Base-by-base conservation (phyloP, 2,329 filamentous ascomycete genomes). In the Pezicula carpinea region DNA sequence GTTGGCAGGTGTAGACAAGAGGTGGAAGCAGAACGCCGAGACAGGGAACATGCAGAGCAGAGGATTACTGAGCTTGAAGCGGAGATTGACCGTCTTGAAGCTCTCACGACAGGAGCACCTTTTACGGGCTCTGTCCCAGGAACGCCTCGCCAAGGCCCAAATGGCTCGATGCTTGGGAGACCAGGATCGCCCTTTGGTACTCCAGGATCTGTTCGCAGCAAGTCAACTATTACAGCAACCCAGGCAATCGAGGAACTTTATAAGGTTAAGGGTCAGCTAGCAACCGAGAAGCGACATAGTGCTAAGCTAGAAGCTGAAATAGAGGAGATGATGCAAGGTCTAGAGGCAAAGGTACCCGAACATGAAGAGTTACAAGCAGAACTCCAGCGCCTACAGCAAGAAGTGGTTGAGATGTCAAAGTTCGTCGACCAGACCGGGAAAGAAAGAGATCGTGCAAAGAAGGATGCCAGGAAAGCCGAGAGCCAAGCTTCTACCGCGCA, bases 341-440 rank as follows among this genome's bases (percentile, higher is more conserved):
- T 97, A 32, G 91, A 99, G 64, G 84, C 84, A 19, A 91, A 88
- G 64, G 83, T 85, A 21, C 93, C 93, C 0, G 90, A 96, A 60
- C 80, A 96, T 23, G 84, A 95, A 52, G 91, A 97, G 56, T 72
- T 95, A 15, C 83, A 87, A 40, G 77, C 81, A 13, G 91, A 97
- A 58, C 84, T 91, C 53, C 83, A 89, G 44, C 82, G 87, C 26
- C 76, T 97, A 2, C 82, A 91, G 48, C 77, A 79, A 48, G 90
- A 96, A 56, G 83, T 95, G 32, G 77, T 88, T 29, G 86, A 93
- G 53, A 89, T 92, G 75, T 95, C 91, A 0, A 80, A 85, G 52
- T 77, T 96, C 19, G 82, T 95, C 7, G 89, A 96, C 51, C 82
- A 89, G 43, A 85, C 88, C 48, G 87, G 85, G 50, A 82, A 85